Percentiles rank a stretch among this genome's conserved stretches.
These are phyloP conservation scores for Entomortierella parvispora DNA, from an alignment of 192 early-diverging fungal species.

Conservation along the genomic window DNA sequence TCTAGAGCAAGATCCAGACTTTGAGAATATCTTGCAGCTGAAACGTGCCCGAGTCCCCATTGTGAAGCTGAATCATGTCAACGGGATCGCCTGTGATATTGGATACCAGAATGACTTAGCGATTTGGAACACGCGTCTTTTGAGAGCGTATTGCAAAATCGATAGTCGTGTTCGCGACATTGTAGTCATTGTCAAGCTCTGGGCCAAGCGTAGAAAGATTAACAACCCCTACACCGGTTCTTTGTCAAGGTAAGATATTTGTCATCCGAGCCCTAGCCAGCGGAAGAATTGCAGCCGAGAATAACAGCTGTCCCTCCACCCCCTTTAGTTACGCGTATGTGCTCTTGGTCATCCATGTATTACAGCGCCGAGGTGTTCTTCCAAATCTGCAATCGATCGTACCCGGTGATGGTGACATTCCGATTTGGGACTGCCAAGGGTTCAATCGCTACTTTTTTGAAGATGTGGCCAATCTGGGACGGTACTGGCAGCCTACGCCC, in stretches of 20 bases:
- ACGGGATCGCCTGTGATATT: conserved; percentile 51
- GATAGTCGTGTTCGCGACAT: conserved; percentile 50
- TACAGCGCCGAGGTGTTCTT: conserved; percentile 39
- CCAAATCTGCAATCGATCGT: conserved; percentile 54
- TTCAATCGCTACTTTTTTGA: conserved; percentile 53
- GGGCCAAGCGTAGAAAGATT: conserved; percentile 52
- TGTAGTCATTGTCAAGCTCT: conserved; percentile 49
- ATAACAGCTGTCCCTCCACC: background rate
- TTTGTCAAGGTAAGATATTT: conserved; percentile 28
- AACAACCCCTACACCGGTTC: conserved; percentile 51
- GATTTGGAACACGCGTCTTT: conserved; percentile 53
- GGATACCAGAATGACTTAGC: conserved; percentile 50
- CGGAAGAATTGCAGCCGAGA: too few relatives aligned
- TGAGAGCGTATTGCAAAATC: conserved; percentile 43
- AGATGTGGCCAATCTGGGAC: conserved; percentile 20
- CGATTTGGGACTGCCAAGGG: conserved; percentile 43
- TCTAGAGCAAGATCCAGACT: conserved; percentile 33
- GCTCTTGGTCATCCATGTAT: conserved; percentile 39
- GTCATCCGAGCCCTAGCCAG: too few relatives aligned
- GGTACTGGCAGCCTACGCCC: conserved; percentile 43
- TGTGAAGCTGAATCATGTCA: conserved; percentile 48
- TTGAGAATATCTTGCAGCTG: conserved; percentile 41
- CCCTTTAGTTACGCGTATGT: conserved; percentile 50
- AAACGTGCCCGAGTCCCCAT: conserved; percentile 44
- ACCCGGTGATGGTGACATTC: conserved; percentile 27